Evolutionary conservation across 139 green algal genomes (phyloP), one percentile per base, ranked within the genome.

Genomic region (Volvox reticuliferus): DNA sequence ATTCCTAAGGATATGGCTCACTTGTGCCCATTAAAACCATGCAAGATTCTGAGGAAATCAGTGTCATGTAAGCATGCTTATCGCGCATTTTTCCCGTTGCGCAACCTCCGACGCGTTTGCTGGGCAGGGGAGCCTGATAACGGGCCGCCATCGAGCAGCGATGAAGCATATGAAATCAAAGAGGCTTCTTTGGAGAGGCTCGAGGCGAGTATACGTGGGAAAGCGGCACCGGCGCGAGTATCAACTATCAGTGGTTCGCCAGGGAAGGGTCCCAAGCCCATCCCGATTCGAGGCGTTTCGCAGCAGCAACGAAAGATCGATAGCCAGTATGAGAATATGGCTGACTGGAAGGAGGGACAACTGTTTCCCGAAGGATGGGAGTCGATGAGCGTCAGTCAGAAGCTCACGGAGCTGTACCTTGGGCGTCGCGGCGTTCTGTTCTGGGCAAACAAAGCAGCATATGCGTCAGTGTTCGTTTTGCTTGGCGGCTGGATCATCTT

Each of bases 301-400:
- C 69, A 92, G 71, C 71, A 37, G 16, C n/a, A 82, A 63, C 12
- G n/a, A 30, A 82, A 61, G 20, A 19, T 88, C 2, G 82, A 88
- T 32, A 79, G 65, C 82, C 81, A 86, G 32, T 86, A 88, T 36
- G 50, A 82, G 30, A 68, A 88, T 24, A 69, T 81, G 78, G 67
- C 85, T 13, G 73, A 73, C 9, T 98, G 96, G 96, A 94, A 93
- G 69, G 93, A 98, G 78, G 96, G 96, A 2, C 77, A 97, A 88
- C 83, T 98, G 44, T 96, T 98, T 21, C 96, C 96, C 0, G 94
- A 98, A 28, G 95, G 97, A n/a, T 98, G 95, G 95, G 95, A 96
- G 9, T n/a, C 95, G 12, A 97, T 98, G 96, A 24, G 91, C 36
- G 18, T 85, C 19, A 20, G 73, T 16, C 81, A 96, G 32, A 97